phyloP scores from a whole-genome alignment of 257 asterid genomes.

The Orobanche coerulescens region DNA sequence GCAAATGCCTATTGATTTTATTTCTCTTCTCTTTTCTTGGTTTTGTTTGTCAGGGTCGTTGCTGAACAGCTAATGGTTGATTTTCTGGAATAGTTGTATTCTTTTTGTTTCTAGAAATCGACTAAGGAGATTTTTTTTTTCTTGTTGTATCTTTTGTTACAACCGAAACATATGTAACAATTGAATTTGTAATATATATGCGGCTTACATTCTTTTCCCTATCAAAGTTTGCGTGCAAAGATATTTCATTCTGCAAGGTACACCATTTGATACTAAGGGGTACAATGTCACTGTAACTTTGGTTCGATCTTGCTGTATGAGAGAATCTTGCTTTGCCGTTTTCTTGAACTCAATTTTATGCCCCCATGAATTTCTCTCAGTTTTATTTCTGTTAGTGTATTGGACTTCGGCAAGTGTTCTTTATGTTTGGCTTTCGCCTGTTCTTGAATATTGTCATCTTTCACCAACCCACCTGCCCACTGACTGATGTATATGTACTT shows the following conservation, averaged over 20 bases:
- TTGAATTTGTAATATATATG: slow-evolving; percentile 28
- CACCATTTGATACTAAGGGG: slow-evolving; percentile 30
- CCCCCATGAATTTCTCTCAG: slow-evolving; percentile 17
- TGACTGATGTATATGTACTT: slow-evolving; percentile 22
- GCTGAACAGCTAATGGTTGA: neutral
- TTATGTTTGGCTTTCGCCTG: slow-evolving; percentile 23
- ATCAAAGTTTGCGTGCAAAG: slow-evolving; percentile 25
- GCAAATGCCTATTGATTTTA: neutral
- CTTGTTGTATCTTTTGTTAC: slow-evolving; percentile 25
- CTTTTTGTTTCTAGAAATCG: neutral
- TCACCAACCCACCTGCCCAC: slow-evolving; percentile 20
- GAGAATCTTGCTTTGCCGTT: slow-evolving; percentile 22
- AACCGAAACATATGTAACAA: slow-evolving; percentile 40
- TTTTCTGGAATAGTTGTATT: neutral
- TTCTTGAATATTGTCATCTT: slow-evolving; percentile 18
- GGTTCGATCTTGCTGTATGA: slow-evolving; percentile 22
- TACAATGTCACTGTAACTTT: slow-evolving; percentile 24
- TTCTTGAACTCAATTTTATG: slow-evolving; percentile 15
- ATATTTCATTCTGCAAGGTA: slow-evolving; percentile 23
- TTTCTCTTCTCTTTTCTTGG: neutral
- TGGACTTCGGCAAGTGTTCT: slow-evolving; percentile 13
- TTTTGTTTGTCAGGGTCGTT: neutral
- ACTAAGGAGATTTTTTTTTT: slow-evolving; percentile 9
- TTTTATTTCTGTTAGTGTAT: slow-evolving; percentile 16
- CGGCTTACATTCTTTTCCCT: slow-evolving; percentile 17